Base-by-base conservation (phyloP, 179 eudicot species). In the Sideroxylon spinosum region DNA sequence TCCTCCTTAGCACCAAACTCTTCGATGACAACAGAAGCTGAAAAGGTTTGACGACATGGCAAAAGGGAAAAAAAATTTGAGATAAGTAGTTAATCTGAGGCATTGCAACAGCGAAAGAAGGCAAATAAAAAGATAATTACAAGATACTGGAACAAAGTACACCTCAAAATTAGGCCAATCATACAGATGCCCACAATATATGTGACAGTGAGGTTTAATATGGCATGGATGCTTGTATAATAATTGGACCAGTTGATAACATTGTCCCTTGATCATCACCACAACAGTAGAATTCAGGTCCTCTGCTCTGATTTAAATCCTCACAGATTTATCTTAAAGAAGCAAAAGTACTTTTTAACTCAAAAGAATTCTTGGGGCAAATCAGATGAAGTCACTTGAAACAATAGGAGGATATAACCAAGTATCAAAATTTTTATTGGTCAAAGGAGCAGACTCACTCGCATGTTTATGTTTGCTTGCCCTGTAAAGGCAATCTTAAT, bases 1-100 rank as follows among this genome's bases (percentile, higher is more conserved):
- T 92, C 98, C 81, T 91, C 99, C 76, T 83, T 87, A 19, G 81
- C 84, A 76, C 99, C 92, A 83, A 96, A 94, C 82, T 94, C 99
- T 83, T 96, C 98, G 85, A 92, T 69, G 32, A 90, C 83, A 77
- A 91, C 86, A 77, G 97, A 87, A 83, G 98, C 98, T 96, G 97
- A 72, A 81, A 82, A 82, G 87, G 16, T 64, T 13, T 53, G 60
- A 37, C 70, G 28, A 25, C 17, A 61, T 16, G 53, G 52, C 65
- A 63, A 73, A 62, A 71, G 37, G 10, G 19, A 57, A 28, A 66
- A 63, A 13, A 53, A 70, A 52, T 25, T 9, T 8, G 55, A 53
- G 22, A 53, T 29, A 48, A 61, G 72, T 52, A 66, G 44, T n/a
- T 29, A 65, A 76, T 61, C 14, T 13, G 48, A 63, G 48, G 16